A percentile compares a stretch with the other conserved stretches of the same genome.
These are phyloP conservation scores for Pseudogymnoascus sp. DNA, from an alignment of 2,329 filamentous ascomycete species.

Conservation along the genomic window DNA sequence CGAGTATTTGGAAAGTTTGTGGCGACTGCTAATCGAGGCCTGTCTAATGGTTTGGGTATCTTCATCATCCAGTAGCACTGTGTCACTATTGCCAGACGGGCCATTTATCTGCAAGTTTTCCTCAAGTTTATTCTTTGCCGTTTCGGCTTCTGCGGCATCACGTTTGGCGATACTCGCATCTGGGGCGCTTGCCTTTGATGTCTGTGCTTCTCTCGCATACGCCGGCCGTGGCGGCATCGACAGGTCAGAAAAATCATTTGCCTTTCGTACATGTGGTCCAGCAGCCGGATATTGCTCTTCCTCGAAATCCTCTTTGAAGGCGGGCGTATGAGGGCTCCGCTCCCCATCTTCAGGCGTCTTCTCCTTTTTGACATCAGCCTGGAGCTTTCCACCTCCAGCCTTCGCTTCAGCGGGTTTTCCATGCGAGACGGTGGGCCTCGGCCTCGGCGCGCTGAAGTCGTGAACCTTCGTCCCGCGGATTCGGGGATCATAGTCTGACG, in stretches of 20 bases:
- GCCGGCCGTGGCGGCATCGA: constrained; percentile 22
- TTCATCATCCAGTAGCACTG: neutral
- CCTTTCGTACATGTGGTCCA: constrained; percentile 28
- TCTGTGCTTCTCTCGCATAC: constrained; percentile 22
- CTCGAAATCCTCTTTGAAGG: constrained; percentile 47
- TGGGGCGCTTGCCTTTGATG: constrained; percentile 16
- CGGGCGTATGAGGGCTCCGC: constrained; percentile 37
- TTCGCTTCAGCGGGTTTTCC: neutral
- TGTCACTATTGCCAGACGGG: neutral
- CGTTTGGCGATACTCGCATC: neutral
- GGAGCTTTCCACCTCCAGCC: neutral
- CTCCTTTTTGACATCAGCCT: constrained; percentile 9
- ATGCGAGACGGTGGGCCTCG: constrained; percentile 34
- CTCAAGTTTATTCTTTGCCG: constrained; percentile 16
- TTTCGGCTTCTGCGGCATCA: constrained; percentile 10
- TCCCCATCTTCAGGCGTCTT: constrained; percentile 11
- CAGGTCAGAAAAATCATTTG: constrained; percentile 27
- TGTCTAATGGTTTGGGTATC: constrained; percentile 17
- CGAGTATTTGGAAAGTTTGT: constrained; percentile 28
- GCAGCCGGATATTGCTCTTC: constrained; percentile 35
- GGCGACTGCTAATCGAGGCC: constrained; percentile 13
- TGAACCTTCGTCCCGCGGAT: constrained; percentile 57
- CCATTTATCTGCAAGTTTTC: constrained; percentile 14
- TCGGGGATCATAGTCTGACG: constrained; percentile 46
- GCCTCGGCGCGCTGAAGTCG: constrained; percentile 55